These are phyloP conservation scores for Emergomyces pasteurianus DNA, from an alignment of 2,329 filamentous ascomycete species.

Conservation along the genomic window DNA sequence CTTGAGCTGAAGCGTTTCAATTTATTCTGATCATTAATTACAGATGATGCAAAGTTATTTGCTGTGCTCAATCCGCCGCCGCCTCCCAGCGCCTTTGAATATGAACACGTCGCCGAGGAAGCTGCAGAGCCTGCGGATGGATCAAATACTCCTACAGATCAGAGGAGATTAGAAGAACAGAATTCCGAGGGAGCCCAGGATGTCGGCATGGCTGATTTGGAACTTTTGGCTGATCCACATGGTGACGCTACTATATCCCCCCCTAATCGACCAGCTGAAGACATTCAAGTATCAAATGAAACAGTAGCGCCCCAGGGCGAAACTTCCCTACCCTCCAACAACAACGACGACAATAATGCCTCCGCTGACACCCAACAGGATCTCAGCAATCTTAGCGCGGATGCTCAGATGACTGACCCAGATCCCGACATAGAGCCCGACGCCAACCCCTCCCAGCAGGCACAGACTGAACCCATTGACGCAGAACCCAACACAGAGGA, in stretches of 20 bases:
- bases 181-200: neutral
- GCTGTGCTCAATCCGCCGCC: slow-evolving; percentile 23
- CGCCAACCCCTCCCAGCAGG: neutral
- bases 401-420: neutral
- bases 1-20: neutral
- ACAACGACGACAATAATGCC: neutral
- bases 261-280: neutral
- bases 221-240: neutral
- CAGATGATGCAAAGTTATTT: slow-evolving; percentile 26
- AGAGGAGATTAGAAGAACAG: slow-evolving; percentile 3
- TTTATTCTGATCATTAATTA: slow-evolving; percentile 5
- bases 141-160: neutral
- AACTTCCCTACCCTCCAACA: neutral
- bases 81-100: slow-evolving; percentile 12
- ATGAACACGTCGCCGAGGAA: slow-evolving; percentile 20
- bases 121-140: neutral
- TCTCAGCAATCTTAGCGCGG: neutral
- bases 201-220: neutral
- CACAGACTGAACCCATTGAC: neutral
- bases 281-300: neutral
- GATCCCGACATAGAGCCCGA: neutral
- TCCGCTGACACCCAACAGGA: neutral
- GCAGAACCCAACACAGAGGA: neutral
- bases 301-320: neutral
- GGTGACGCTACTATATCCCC: neutral